phyloP scores from a whole-genome alignment of 2,329 filamentous ascomycete species.

The Epichloe sp. region DNA sequence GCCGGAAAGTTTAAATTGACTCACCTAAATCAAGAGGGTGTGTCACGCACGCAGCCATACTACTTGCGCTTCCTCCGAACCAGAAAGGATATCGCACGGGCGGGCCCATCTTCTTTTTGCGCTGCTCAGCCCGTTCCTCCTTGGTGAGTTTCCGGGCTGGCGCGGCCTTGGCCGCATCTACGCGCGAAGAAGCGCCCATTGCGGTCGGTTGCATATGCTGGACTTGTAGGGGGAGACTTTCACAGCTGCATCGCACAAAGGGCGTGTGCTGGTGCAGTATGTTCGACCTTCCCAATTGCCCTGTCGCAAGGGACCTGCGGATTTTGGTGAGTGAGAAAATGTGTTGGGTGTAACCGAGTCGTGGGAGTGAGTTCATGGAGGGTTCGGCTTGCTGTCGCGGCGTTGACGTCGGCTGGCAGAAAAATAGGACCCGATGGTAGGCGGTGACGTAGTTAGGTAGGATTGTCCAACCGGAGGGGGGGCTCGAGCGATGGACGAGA shows the following conservation, averaged over 20 bases:
- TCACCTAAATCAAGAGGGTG: slow-evolving; percentile 86
- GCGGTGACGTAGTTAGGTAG: slow-evolving; percentile 6
- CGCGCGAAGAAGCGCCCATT: slow-evolving; percentile 9
- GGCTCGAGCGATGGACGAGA: no score
- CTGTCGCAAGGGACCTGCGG: background rate
- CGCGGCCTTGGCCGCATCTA: slow-evolving; percentile 2
- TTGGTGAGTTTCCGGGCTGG: slow-evolving; percentile 6
- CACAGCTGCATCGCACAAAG: slow-evolving; percentile 2
- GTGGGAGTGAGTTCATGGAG: background rate
- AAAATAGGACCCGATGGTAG: slow-evolving; percentile 1
- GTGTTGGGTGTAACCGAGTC: background rate
- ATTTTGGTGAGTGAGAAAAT: no score
- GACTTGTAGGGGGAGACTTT: background rate
- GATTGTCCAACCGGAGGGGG: no score
- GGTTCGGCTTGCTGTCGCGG: background rate
- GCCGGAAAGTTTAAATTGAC: slow-evolving; percentile 17
- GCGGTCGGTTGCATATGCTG: background rate
- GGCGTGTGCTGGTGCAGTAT: background rate
- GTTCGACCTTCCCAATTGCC: background rate
- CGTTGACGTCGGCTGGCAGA: slow-evolving; percentile 6
- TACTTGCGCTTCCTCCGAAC: slow-evolving; percentile 93
- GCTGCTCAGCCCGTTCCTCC: slow-evolving; percentile 7
- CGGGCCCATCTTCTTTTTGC: slow-evolving; percentile 24
- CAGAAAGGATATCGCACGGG: slow-evolving; percentile 64
- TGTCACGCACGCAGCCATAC: slow-evolving; percentile 80